Base-by-base conservation (phyloP, 2,329 filamentous ascomycete genomes). In the Cladosporium colombiae region DNA sequence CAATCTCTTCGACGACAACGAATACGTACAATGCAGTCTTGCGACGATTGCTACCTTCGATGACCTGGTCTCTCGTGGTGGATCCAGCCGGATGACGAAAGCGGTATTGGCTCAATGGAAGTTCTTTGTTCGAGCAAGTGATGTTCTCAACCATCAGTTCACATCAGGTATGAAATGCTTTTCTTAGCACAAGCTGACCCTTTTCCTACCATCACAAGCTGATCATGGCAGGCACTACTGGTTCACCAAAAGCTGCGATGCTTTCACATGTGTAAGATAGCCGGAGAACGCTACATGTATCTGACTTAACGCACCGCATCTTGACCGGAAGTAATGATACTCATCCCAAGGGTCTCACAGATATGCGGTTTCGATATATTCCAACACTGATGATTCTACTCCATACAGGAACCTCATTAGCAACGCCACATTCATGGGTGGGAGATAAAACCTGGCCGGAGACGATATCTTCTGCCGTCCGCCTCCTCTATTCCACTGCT, bases 401-500 rank as follows among this genome's bases (percentile, higher is more conserved):
- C 31, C 31, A 3, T 76, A 78, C 60, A 70, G 72, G 40, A 68
- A 68, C 7, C 52, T 74, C 40, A 67, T 73, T 29, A 73, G 72
- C 66, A 72, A 73, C 62, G 66, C 70, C 11, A 66, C 69, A n/a
- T 72, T 73, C 65, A 72, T 74, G 25, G 90, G 90, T 64, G 89
- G 92, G 76, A 85, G 90, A 50, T 90, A 93, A 88, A 83, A 85
- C 5, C 82, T 93, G 16, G 87, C 85, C 0, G 78, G 85, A 2
- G 80, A 82, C 53, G 90, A 93, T 73, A 81, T 89, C 10, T 82
- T 95, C 13, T 94, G 91, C 81, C 94, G 91, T 75, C 91, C 91
- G 3, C 91, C 91, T 0, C 91, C 91, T 0, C 83, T 95, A 3
- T 95, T 95, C 81, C 91, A 95, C 80, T 94, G 91, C 80, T 94